Base-by-base conservation (phyloP, 495 filamentous ascomycete genomes). In the Chaetomium fimeti region DNA sequence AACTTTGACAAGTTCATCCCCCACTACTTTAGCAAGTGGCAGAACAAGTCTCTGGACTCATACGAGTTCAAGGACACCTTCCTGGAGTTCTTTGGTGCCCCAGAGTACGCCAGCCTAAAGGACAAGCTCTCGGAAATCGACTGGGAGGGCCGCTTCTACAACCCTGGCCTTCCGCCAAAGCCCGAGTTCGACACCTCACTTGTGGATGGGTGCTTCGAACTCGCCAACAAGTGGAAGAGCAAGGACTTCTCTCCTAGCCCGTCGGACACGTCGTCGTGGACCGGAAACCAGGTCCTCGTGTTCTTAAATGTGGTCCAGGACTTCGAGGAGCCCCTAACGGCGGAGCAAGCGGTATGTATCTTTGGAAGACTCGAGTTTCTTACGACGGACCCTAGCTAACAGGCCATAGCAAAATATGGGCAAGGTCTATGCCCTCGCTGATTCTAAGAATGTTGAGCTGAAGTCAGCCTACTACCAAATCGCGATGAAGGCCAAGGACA, bases 1-100 rank as follows among this genome's bases (percentile, higher is more conserved):
- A 89, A 91, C 70, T 98, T 92, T 77, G 88, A 97, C 80, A 87
- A 85, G 65, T 98, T 96, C 77, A 97, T 98, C 67, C 92, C 93
- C 42, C 85, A 96, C 74, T 97, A 97, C 76, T 97, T 97, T 74
- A 87, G 80, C n/a, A 88, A 77, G 15, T 97, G 87, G 81, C 82
- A 87, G 42, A 80, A 83, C 62, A 91, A 90, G 69, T 96, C 91
- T 5, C 81, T 98, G 11, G 91, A 96, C 70, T 95, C 91, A 0
- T 92, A 88, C 65, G 92, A 98, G 61, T 98, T 98, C 83, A 94
- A 91, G 76, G 80, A 87, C 36, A 92, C 91, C 13, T 84, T 97
- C 52, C 71, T 95, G 28, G 84, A 89, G 24, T 98, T 97, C 83
- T 97, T 97, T 71, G 69, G 80, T 49, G 75, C 79, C 0, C 90